Percentiles rank a stretch among this genome's conserved stretches.
Evolutionary conservation across 78 protist genomes (phyloP).

Genomic region (Isochrysis galbana): DNA sequence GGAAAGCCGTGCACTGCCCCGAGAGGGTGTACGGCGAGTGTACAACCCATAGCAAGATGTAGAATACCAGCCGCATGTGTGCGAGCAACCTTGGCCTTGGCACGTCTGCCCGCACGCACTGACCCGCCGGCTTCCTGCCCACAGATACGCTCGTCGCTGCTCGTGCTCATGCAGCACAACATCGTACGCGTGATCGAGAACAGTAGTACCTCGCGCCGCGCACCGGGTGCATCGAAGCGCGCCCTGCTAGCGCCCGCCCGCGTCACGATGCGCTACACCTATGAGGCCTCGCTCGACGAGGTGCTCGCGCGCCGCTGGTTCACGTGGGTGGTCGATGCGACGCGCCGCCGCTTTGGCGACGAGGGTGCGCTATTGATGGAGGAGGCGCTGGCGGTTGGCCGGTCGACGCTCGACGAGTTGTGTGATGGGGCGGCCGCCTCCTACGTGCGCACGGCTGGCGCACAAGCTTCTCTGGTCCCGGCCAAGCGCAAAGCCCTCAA

Average conservation of each 20-base stretch:
- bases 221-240: neutral
- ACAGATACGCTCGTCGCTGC: neutral
- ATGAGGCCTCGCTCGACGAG: neutral
- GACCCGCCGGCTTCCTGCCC: too few species aligned
- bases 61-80: too few species aligned
- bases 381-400: neutral
- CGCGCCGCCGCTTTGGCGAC: neutral
- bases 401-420: neutral
- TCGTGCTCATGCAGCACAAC: neutral
- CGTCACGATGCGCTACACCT: neutral
- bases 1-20: too few species aligned
- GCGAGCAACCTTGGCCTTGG: too few species aligned
- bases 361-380: neutral
- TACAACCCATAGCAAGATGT: too few species aligned
- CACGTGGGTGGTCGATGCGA: neutral
- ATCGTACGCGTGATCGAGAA: neutral
- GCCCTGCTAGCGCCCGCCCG: neutral
- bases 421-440: too few species aligned
- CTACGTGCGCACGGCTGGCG: neutral
- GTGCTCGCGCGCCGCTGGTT: neutral
- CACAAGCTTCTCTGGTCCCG: neutral
- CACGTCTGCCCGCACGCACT: too few species aligned
- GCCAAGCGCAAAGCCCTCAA: neutral
- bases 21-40: too few species aligned
- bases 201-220: neutral